Percentiles rank a stretch among this genome's conserved stretches.
phyloP scores from a whole-genome alignment of 345 rosid species.

The Salix dunnii region DNA sequence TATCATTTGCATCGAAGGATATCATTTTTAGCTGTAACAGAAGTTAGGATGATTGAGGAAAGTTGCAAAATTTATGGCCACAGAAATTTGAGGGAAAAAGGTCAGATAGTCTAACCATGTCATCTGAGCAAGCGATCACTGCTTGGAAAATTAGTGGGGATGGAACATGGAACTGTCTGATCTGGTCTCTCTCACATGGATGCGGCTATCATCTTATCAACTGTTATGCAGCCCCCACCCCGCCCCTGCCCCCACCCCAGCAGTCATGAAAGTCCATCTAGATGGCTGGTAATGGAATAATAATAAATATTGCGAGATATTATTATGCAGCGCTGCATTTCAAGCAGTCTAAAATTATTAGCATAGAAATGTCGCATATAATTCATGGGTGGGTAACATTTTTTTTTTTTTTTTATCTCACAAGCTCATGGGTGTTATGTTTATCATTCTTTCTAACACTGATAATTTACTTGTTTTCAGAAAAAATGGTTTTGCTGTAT shows the following conservation, averaged over 20 bases:
- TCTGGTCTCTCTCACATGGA: background rate
- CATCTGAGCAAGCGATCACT: background rate
- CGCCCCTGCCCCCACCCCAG: too few species aligned
- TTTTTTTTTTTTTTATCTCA: background rate
- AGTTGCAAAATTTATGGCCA: background rate
- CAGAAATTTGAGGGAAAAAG: background rate
- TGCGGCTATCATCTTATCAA: background rate
- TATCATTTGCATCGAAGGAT: background rate
- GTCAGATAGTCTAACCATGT: background rate
- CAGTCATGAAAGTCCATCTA: background rate
- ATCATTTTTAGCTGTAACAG: background rate
- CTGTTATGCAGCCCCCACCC: background rate
- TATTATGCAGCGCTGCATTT: background rate
- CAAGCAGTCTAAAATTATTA: background rate
- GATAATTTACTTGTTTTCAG: constrained; percentile 39
- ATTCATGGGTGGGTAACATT: background rate
- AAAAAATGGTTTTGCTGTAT: constrained; percentile 96
- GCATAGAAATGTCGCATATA: background rate
- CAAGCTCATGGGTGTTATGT: background rate
- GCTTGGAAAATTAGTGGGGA: background rate
- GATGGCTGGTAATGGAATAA: background rate
- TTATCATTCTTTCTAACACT: constrained; percentile 9
- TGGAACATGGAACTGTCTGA: background rate
- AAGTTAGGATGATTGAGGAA: background rate
- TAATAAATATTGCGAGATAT: background rate